Evolutionary conservation across 2,329 filamentous ascomycete genomes (phyloP).

Genomic region (Leptographium flavum): DNA sequence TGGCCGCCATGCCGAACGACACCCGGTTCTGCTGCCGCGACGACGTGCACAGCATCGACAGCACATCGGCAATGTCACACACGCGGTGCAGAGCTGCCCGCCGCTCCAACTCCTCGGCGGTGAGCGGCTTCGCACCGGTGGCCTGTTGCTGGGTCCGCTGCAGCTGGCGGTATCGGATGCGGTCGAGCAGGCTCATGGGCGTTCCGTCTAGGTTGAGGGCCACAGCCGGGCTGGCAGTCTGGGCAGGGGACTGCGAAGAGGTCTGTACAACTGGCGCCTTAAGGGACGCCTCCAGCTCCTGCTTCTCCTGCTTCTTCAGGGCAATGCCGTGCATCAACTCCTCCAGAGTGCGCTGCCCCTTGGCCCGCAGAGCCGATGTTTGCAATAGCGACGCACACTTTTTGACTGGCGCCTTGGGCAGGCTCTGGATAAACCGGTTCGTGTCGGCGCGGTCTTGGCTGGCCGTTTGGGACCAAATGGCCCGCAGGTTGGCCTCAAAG

Average conservation of each 20-base stretch:
- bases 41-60: constrained; percentile 48
- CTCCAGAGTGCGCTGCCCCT: constrained; percentile 54
- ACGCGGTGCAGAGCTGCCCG: constrained; percentile 52
- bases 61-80: constrained; percentile 51
- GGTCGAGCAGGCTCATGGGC: constrained; percentile 57
- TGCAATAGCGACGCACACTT: constrained; percentile 36
- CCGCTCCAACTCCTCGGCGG: constrained; percentile 37
- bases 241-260: neutral
- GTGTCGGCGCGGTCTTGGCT: constrained; percentile 14
- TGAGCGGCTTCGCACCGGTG: constrained; percentile 27
- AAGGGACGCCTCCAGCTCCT: constrained; percentile 18
- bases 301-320: constrained; percentile 33
- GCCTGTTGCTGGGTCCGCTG: constrained; percentile 27
- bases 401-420: constrained; percentile 41
- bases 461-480: constrained; percentile 24
- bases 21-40: constrained; percentile 37
- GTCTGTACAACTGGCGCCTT: constrained; percentile 16
- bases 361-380: constrained; percentile 42
- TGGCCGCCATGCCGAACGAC: constrained; percentile 49
- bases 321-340: constrained; percentile 51
- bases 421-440: constrained; percentile 36
- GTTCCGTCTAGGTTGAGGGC: neutral
- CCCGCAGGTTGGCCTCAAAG: constrained; percentile 38
- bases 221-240: neutral
- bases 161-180: constrained; percentile 57